Percentiles rank a stretch among this genome's conserved stretches.
Conservation (phyloP, 805 yeast species). For the Hemisphaericaspora nanyangensis region DNA sequence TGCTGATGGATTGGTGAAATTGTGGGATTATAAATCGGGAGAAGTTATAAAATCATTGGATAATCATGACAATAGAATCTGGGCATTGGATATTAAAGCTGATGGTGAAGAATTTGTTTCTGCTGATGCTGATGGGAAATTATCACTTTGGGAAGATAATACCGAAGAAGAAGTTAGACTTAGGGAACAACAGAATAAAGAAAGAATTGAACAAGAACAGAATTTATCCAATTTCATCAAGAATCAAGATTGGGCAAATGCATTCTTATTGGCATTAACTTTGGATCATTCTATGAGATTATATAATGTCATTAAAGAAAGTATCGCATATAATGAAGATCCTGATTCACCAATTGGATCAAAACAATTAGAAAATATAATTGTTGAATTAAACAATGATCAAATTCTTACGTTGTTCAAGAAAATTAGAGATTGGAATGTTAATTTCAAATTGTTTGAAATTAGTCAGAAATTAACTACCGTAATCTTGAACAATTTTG, state of each 20-base stretch:
- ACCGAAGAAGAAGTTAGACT: slow-evolving; percentile 65
- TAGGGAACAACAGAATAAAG: slow-evolving; percentile 49
- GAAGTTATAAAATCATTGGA: slow-evolving; percentile 84
- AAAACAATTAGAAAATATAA: slow-evolving; percentile 56
- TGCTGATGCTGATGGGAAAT: slow-evolving; percentile 94
- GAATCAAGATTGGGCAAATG: slow-evolving; percentile 79
- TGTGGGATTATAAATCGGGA: slow-evolving; percentile 76
- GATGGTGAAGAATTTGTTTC: slow-evolving; percentile 70
- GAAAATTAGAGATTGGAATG: slow-evolving; percentile 92
- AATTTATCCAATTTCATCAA: slow-evolving; percentile 70
- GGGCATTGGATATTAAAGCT: slow-evolving; percentile 73
- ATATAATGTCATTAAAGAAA: slow-evolving; percentile 67
- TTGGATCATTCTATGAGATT: slow-evolving; percentile 88
- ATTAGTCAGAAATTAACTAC: slow-evolving; percentile 76
- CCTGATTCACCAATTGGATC: slow-evolving; percentile 52
- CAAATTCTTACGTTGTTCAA: slow-evolving; percentile 60
- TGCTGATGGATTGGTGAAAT: slow-evolving; percentile 90
- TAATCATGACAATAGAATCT: slow-evolving; percentile 87
- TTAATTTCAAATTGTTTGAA: slow-evolving; percentile 74
- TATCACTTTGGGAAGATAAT: slow-evolving; percentile 85
- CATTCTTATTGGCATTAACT: slow-evolving; percentile 79
- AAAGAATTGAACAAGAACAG: slow-evolving; percentile 83
- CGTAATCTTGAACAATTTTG: slow-evolving; percentile 55
- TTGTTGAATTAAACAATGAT: slow-evolving; percentile 53
- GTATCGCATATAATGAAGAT: slow-evolving; percentile 51